phyloP scores from a whole-genome alignment of 75 land plant species.

The Cupressus sempervirens region DNA sequence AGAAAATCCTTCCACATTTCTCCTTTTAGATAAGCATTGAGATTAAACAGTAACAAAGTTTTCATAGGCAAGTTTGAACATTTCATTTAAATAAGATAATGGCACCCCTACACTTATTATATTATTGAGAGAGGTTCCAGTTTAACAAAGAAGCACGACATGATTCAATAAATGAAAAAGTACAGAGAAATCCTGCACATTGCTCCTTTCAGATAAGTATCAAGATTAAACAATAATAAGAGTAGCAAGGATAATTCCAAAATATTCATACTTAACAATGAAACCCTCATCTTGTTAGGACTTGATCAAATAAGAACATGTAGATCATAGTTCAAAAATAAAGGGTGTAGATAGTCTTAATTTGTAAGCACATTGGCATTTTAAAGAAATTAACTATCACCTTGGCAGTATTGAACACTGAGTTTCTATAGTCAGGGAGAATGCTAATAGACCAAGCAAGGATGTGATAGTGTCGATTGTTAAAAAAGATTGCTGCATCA shows the following conservation, averaged over 20 bases:
- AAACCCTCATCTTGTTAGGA: background rate
- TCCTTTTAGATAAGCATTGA: background rate
- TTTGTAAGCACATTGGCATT: background rate
- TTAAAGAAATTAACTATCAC: constrained; percentile 16
- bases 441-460: constrained; percentile 90
- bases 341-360: background rate
- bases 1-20: background rate
- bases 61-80: no score
- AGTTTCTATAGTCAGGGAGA: constrained; percentile 75
- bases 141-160: no score
- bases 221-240: no score
- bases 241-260: background rate
- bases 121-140: no score
- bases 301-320: background rate
- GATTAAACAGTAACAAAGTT: background rate
- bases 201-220: no score
- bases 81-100: no score
- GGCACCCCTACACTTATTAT: no score
- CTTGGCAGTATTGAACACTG: constrained; percentile 71
- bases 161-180: no score
- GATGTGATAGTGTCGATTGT: constrained; percentile 47
- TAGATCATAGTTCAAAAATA: background rate
- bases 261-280: no score
- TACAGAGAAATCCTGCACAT: no score
- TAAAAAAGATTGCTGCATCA: constrained; percentile 42